Evolutionary conservation across 2,329 filamentous ascomycete species (phyloP).

Genomic region (Rhynchosporium secalis): DNA sequence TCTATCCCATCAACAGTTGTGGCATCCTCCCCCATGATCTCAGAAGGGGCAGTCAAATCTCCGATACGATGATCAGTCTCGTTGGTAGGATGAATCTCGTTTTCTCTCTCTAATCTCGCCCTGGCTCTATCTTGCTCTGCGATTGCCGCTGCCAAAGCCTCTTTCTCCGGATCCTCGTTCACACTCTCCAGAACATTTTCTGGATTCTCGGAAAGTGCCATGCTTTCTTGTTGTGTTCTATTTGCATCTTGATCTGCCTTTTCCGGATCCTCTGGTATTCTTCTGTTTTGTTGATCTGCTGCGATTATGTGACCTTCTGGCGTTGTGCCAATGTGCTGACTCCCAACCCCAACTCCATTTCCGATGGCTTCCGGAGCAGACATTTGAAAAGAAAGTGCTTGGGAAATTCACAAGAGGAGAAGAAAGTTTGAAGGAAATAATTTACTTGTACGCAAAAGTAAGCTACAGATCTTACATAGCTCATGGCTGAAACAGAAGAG

Average conservation of each 20-base stretch:
- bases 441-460: background rate
- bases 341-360: background rate
- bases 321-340: background rate
- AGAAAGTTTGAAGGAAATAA: background rate
- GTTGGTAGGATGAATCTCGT: background rate
- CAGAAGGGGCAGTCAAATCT: background rate
- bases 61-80: background rate
- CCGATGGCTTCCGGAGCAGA: slow-evolving; percentile 9
- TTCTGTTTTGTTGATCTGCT: slow-evolving; percentile 6
- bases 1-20: slow-evolving; percentile 7
- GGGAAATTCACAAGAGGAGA: background rate
- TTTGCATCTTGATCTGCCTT: background rate
- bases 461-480: background rate
- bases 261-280: background rate
- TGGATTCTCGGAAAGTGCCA: background rate
- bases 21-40: slow-evolving; percentile 3
- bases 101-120: slow-evolving; percentile 10
- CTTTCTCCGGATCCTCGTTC: slow-evolving; percentile 9
- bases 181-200: background rate
- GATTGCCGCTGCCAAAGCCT: slow-evolving; percentile 1
- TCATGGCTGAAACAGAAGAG: slow-evolving; percentile 2
- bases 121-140: background rate
- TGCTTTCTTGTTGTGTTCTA: background rate
- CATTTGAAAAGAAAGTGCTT: slow-evolving; percentile 1
- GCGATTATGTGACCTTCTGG: background rate